Conservation (phyloP, 139 green algal genomes). For the Asterochloris sp. region DNA sequence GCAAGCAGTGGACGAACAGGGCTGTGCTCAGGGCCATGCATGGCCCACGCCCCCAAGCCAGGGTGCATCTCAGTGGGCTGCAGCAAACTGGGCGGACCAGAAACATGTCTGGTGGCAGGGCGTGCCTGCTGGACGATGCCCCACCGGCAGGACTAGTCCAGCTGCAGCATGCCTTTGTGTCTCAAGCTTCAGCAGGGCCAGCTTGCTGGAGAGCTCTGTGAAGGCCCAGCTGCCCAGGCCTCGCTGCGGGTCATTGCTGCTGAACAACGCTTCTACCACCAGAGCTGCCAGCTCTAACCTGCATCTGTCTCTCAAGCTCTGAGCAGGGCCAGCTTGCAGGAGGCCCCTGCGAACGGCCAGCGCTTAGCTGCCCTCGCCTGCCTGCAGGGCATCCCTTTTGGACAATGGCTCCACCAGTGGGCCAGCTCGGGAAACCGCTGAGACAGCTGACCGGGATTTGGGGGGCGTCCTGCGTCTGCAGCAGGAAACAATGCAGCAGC, state of each 20-base stretch:
- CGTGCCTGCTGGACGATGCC: background rate
- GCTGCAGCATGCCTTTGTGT: background rate
- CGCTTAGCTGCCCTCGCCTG: background rate
- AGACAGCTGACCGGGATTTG: constrained; percentile 63
- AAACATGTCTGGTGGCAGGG: background rate
- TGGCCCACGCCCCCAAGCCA: too few species aligned
- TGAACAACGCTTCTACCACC: background rate
- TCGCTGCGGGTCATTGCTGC: background rate
- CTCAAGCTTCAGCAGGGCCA: background rate
- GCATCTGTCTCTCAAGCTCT: background rate
- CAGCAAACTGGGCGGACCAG: background rate
- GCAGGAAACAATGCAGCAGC: constrained; percentile 64
- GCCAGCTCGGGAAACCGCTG: constrained; percentile 48
- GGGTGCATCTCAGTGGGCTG: background rate
- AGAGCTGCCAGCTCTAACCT: background rate
- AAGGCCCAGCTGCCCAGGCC: background rate
- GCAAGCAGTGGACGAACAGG: background rate
- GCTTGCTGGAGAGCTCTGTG: background rate
- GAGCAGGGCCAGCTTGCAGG: background rate
- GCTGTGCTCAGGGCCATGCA: background rate
- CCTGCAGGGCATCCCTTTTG: constrained; percentile 33
- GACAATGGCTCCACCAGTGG: constrained; percentile 5
- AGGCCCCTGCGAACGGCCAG: background rate
- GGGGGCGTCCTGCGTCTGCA: constrained; percentile 66
- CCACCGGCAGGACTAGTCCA: background rate